These are phyloP conservation scores for Annulohypoxylon moriforme DNA, from an alignment of 495 filamentous ascomycete genomes.

Conservation along the genomic window DNA sequence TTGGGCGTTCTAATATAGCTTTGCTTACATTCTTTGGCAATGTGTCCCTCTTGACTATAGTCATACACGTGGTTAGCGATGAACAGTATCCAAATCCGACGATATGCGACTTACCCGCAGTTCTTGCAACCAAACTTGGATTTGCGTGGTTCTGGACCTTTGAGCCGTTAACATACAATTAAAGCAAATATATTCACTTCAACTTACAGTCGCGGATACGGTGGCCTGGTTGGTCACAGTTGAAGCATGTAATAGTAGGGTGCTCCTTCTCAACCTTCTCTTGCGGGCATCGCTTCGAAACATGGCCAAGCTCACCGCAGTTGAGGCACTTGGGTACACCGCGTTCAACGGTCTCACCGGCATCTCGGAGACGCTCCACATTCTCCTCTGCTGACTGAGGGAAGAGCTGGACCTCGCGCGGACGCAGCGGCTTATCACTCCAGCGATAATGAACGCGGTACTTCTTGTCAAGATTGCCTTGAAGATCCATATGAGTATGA, in stretches of 20 bases:
- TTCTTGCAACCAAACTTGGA: slow-evolving; percentile 80
- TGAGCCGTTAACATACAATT: slow-evolving; percentile 44
- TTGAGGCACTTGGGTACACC: slow-evolving; percentile 74
- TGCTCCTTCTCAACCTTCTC: slow-evolving; percentile 64
- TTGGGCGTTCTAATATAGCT: slow-evolving; percentile 16
- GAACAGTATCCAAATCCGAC: not conserved
- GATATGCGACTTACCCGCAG: slow-evolving; percentile 69
- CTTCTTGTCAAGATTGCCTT: slow-evolving; percentile 80
- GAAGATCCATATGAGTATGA: slow-evolving; percentile 82
- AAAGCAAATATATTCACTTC: slow-evolving; percentile 27
- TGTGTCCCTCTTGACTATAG: slow-evolving; percentile 55
- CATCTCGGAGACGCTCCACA: slow-evolving; percentile 74
- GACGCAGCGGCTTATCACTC: slow-evolving; percentile 71
- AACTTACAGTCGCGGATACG: slow-evolving; percentile 74
- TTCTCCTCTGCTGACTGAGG: slow-evolving; percentile 76
- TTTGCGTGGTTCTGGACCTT: slow-evolving; percentile 62
- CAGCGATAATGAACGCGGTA: slow-evolving; percentile 79
- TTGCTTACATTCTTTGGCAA: slow-evolving; percentile 55
- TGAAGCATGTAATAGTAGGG: slow-evolving; percentile 73
- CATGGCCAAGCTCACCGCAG: slow-evolving; percentile 81
- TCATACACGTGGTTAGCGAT: slow-evolving; percentile 2
- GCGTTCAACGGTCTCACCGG: slow-evolving; percentile 75
- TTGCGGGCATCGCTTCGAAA: slow-evolving; percentile 71
- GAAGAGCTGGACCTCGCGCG: slow-evolving; percentile 69
- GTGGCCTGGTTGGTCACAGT: slow-evolving; percentile 77